Evolutionary conservation across 2,329 filamentous ascomycete species (phyloP), one percentile per base, ranked within the genome.

Genomic region (Colletotrichum shisoi): DNA sequence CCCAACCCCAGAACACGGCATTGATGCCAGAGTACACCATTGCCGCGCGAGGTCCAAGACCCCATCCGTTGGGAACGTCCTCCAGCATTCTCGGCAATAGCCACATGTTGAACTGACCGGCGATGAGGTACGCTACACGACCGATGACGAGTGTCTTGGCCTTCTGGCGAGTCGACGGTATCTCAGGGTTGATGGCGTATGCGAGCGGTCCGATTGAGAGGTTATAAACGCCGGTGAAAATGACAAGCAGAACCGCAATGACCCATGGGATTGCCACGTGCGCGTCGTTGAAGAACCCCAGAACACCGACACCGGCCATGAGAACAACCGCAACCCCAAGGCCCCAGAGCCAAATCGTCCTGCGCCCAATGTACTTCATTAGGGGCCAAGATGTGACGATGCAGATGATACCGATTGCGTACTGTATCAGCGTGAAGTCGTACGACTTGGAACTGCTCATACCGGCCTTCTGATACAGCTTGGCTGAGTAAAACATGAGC

Each of bases 401-500:
- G 8, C 81, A 81, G 2, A 76, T 70, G 63, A 82, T 79, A 62
- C 80, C 82, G 42, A 84, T 76, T 5, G 45, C 63, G 54, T 71
- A 71, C 56, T 78, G 75, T 3, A 77, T 82, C 70, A 84, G 75
- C 3, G 81, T 80, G 63, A 85, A 82, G 39, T 78, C 75, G 62
- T 82, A 84, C 1, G 83, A 76, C 37, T 77, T 76, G 9, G 71
- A 72, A 15, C 76, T 71, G 5, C 70, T 70, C 27, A 85, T 73
- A 7, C 83, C 83, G 3, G 81, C 83, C 72, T 84, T 82, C 65
- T 83, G 76, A 65, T 85, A 82, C 63, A 79, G 75, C 71, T 85
- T 85, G 11, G 83, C 83, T 2, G 82, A 83, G 71, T 84, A 86
- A 58, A 80, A 79, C 31, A 83, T 83, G 72, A 86, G 83, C 2